These are phyloP conservation scores for Pseudopyricularia javanii DNA, from an alignment of 2,329 filamentous ascomycete species.

Conservation along the genomic window DNA sequence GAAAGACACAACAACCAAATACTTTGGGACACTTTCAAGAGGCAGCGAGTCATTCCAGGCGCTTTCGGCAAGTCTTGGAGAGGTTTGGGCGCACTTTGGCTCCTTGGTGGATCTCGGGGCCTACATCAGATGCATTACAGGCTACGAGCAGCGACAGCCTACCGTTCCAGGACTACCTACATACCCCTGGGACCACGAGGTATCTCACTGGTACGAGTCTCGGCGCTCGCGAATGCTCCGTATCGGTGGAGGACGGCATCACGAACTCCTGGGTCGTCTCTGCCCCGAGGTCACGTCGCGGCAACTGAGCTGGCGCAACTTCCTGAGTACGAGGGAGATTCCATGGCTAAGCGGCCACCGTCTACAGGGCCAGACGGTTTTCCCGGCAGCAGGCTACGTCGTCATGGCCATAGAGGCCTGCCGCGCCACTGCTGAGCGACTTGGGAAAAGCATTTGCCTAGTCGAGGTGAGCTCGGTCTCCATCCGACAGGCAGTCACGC, in stretches of 20 bases:
- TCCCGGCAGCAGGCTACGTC: conserved; percentile 15
- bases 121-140: conserved; percentile 1
- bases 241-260: conserved; percentile 15
- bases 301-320: conserved; percentile 14
- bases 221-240: conserved; percentile 1
- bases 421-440: neutral
- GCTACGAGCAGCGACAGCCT: neutral
- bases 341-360: conserved; percentile 27
- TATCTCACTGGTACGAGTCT: conserved; percentile 4
- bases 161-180: conserved; percentile 24
- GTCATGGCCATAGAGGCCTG: conserved; percentile 1
- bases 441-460: neutral
- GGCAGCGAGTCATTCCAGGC: conserved; percentile 3
- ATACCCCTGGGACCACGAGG: conserved; percentile 31
- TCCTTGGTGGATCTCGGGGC: conserved; percentile 9
- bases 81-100: conserved; percentile 18
- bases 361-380: conserved; percentile 20
- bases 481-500: neutral
- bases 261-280: conserved; percentile 5
- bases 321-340: conserved; percentile 11
- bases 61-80: conserved; percentile 18
- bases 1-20: neutral
- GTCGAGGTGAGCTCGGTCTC: neutral
- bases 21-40: neutral
- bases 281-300: conserved; percentile 7